Percentiles rank a stretch among this genome's conserved stretches.
Conservation (phyloP, 1,284 basidiomycete genomes). For the Cerioporus squamosus region DNA sequence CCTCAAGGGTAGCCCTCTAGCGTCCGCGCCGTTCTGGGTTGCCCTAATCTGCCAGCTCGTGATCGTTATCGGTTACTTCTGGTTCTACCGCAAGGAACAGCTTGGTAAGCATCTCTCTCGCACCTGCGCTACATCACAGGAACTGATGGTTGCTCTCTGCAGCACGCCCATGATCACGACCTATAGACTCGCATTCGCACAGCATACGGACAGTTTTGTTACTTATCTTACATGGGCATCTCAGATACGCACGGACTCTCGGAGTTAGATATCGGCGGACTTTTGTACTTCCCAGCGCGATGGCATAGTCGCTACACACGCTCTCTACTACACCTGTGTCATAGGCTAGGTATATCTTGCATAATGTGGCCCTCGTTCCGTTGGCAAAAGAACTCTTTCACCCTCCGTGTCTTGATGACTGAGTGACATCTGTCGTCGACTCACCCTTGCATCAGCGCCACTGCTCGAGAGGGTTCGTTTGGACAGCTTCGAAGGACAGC, state of each 20-base stretch:
- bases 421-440: neutral
- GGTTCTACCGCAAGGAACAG: conserved; percentile 92
- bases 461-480: too few relatives aligned
- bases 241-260: conserved; percentile 27
- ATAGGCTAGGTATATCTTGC: conserved; percentile 27
- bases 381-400: conserved; percentile 4
- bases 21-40: conserved; percentile 85
- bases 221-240: conserved; percentile 30
- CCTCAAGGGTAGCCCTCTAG: conserved; percentile 75
- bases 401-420: neutral
- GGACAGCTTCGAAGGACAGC: too few relatives aligned
- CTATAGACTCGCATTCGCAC: conserved; percentile 25
- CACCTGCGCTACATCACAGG: neutral
- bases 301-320: conserved; percentile 32
- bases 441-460: too few relatives aligned
- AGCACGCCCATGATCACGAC: conserved; percentile 47
- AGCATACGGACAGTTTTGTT: conserved; percentile 32
- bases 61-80: conserved; percentile 91
- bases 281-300: conserved; percentile 32
- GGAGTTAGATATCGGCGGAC: conserved; percentile 31
- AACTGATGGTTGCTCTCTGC: conserved; percentile 10
- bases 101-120: conserved; percentile 54
- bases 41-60: conserved; percentile 80
- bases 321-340: conserved; percentile 33
- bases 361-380: conserved; percentile 19